phyloP scores from a whole-genome alignment of 2,329 filamentous ascomycete species.

The Lithohypha guttulata region DNA sequence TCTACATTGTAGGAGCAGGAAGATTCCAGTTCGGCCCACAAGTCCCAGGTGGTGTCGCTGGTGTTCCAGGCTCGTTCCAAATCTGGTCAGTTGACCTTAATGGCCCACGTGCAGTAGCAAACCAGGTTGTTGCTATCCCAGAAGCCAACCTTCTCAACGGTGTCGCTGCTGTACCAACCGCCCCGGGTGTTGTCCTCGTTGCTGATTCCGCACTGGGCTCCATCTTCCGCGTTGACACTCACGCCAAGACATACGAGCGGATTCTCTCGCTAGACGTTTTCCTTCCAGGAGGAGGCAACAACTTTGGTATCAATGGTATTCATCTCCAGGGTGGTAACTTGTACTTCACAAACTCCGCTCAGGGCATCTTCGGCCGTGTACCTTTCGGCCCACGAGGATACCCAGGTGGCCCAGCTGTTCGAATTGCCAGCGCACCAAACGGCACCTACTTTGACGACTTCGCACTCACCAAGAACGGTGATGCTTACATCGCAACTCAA shows the following conservation, averaged over 20 bases:
- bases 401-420: too few relatives aligned
- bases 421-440: too few relatives aligned
- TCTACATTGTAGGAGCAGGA: slow-evolving; percentile 18
- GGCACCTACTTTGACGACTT: not conserved
- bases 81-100: slow-evolving; percentile 14
- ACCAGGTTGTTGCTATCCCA: slow-evolving; percentile 10
- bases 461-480: not conserved
- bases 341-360: slow-evolving; percentile 7
- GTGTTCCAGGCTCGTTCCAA: slow-evolving; percentile 1
- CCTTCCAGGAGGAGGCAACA: slow-evolving; percentile 3
- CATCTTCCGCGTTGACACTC: slow-evolving; percentile 16
- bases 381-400: not conserved
- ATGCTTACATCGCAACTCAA: not conserved
- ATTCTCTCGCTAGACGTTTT: slow-evolving; percentile 11
- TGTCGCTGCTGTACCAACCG: slow-evolving; percentile 13
- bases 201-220: slow-evolving; percentile 16
- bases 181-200: slow-evolving; percentile 12
- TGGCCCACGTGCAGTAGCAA: slow-evolving; percentile 1
- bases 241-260: slow-evolving; percentile 9
- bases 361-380: not conserved
- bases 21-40: slow-evolving; percentile 15
- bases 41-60: slow-evolving; percentile 3
- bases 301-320: slow-evolving; percentile 20
- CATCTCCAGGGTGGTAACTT: slow-evolving; percentile 17
- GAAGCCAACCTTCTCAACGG: slow-evolving; percentile 19